phyloP scores from a whole-genome alignment of 352 stramenopile genomes.

The Phytophthora fragariaefolia region DNA sequence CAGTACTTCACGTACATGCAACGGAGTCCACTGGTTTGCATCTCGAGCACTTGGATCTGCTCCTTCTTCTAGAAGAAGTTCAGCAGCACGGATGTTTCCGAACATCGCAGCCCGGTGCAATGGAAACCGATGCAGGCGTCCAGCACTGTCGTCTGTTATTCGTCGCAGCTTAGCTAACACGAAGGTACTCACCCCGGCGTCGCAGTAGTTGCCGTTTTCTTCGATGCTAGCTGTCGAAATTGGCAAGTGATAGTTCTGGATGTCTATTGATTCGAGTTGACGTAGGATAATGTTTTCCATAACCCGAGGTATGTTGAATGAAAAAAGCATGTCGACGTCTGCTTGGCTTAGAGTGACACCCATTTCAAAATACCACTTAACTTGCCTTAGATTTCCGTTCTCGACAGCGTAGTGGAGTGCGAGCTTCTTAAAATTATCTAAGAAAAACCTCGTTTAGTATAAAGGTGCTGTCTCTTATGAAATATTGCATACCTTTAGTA shows the following conservation, averaged over 20 bases:
- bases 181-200: conserved; percentile 51
- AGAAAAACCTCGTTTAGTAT: background rate
- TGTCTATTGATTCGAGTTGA: conserved; percentile 50
- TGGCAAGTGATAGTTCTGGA: conserved; percentile 28
- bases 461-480: background rate
- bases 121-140: conserved; percentile 41
- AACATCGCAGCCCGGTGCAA: conserved; percentile 62
- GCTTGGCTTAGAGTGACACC: conserved; percentile 32
- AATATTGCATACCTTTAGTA: conserved; percentile 31
- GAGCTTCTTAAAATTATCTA: conserved; percentile 51
- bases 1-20: conserved; percentile 52
- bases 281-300: conserved; percentile 44
- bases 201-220: background rate
- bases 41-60: conserved; percentile 48
- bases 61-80: conserved; percentile 51
- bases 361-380: conserved; percentile 50
- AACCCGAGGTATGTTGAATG: conserved; percentile 23
- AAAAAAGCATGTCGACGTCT: conserved; percentile 49
- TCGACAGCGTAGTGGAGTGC: conserved; percentile 62
- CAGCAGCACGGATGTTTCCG: conserved; percentile 45
- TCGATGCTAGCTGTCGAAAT: background rate
- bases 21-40: conserved; percentile 60
- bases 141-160: conserved; percentile 18
- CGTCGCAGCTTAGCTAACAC: conserved; percentile 45
- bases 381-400: conserved; percentile 39